Base-by-base conservation (phyloP, 495 filamentous ascomycete genomes). In the Neurospora discreta region DNA sequence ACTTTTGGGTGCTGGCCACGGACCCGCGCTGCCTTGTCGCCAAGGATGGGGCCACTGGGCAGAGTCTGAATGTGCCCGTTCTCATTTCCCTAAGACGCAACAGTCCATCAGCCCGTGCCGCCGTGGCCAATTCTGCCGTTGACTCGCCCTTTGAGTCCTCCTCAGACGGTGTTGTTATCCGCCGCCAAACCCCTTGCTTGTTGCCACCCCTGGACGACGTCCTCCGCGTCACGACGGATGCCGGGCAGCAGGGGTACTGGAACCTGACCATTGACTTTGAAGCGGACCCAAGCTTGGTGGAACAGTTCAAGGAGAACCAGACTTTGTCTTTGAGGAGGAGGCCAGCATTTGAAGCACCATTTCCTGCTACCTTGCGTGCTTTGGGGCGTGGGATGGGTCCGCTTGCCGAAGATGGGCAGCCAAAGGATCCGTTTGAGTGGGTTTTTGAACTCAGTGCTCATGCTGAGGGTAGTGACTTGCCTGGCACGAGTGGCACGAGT, bases 1-100 rank as follows among this genome's bases (percentile, higher is more conserved):
- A 99, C 80, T 90, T 99, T 77, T 99, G 95, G 95, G 94, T 97
- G 16, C 86, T 99, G 11, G 95, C 96, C 7, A 90, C 93, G 8
- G 95, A 98, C 73, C 88, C 92, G 1, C 89, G 95, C 68, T 98
- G 95, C 78, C 85, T 98, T 5, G 86, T 99, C 5, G 86, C 91
- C 9, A 90, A 93, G 65, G 95, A 98, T 74, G 87, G 95, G 9
- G 91, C 92, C 71, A 95, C 92, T 0, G 87, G 91, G 70, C 89
- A 90, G 13, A 92, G 94, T 1, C 87, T 95, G 69, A 86, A 88
- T 41, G 84, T 95, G 23, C 91, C 93, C 0, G 85, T 99, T 73
- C 74, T 78, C 38, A 81, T 86, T 39, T 76, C 75, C 8, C 72
- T 85, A 8, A 81, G 78, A 58, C 71, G 74, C 3, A 72, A 39